Conservation (phyloP, 208 protist species). For the Kentomonas sorsogonicus region DNA sequence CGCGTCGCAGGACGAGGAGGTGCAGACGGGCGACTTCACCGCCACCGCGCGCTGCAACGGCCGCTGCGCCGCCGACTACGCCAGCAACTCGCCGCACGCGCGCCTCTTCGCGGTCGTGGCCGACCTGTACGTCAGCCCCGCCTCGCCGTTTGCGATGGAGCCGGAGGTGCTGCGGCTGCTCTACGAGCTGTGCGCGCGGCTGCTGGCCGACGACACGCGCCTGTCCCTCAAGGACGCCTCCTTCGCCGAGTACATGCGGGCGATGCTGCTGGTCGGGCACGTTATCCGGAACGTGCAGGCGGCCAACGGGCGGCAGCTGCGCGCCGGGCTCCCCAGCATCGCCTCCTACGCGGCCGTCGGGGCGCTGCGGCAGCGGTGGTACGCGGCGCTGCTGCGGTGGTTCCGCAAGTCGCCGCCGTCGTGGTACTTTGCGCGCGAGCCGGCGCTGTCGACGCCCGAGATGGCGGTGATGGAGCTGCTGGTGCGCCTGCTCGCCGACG, state of each 20-base stretch:
- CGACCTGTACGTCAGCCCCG: conserved; percentile 47
- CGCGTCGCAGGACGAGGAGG: conserved; percentile 36
- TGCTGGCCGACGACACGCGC: conserved; percentile 40
- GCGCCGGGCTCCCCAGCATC: conserved; percentile 22
- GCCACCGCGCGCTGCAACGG: conserved; percentile 1
- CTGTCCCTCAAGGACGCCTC: conserved; percentile 72
- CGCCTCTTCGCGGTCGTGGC: conserved; percentile 67
- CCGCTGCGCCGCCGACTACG: conserved; percentile 27
- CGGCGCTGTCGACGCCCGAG: conserved; percentile 35
- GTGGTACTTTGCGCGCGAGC: conserved; percentile 72
- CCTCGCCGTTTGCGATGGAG: conserved; percentile 40
- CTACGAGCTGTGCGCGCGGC: conserved; percentile 38
- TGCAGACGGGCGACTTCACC: conserved; percentile 47
- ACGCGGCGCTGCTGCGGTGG: conserved; percentile 73
- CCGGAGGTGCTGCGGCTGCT: conserved; percentile 50
- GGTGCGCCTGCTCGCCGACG: conserved; percentile 41
- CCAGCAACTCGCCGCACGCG: conserved; percentile 57
- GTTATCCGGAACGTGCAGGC: conserved; percentile 45
- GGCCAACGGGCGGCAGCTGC: conserved; percentile 46
- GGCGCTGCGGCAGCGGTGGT: conserved; percentile 66
- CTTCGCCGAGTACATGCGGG: conserved; percentile 76
- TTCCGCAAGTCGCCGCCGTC: conserved; percentile 70
- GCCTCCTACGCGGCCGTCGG: conserved; percentile 63
- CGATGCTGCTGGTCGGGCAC: conserved; percentile 50
- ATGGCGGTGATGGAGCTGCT: conserved; percentile 47